Evolutionary conservation across 805 yeast genomes (phyloP), one percentile per base, ranked within the genome.

Genomic region (Ogataea degrootiae): DNA sequence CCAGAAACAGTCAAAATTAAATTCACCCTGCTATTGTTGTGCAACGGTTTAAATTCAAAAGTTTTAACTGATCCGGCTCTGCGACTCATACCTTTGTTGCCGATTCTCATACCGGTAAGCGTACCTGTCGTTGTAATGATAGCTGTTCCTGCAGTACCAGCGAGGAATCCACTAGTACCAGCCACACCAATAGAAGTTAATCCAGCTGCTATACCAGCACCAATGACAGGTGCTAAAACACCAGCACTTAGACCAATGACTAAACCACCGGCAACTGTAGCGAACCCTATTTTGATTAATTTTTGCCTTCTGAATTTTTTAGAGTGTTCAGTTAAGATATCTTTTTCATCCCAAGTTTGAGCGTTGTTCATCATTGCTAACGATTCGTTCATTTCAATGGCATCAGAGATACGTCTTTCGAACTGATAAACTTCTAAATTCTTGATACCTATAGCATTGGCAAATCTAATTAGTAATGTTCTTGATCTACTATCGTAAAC

Each of bases 181-280:
- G 87, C 74, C 21, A 95, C 86, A 33, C 99, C 99, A 21, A 92
- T 80, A 0, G 99, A 94, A 1, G 97, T 84, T 37, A 94, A 72
- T 15, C 98, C 99, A 4, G 98, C 98, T 2, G 98, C 99, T 29
- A 94, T 62, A 59, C 99, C 99, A 1, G 98, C 98, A 43, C 98
- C 98, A 59, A 94, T 95, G 2, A 95, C 96, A 0, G 99, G 99
- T 0, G 99, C 99, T 40, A 94, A 70, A 39, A 94, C 67, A 6
- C 99, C 99, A 8, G 96, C 98, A 50, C 97, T 88, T 17, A 94
- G 71, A 2, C 99, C 99, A 49, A 94, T 79, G 1, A 94, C 96
- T 21, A 94, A 71, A 1, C 96, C 91, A 2, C 99, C 99, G 29
- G 98, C 98, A 15, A 91, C 75, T 7, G 98, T 94, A 0, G 99